Evolutionary conservation across 768 basidiomycete genomes (phyloP).

Genomic region (Trichaptum fuscoviolaceum): DNA sequence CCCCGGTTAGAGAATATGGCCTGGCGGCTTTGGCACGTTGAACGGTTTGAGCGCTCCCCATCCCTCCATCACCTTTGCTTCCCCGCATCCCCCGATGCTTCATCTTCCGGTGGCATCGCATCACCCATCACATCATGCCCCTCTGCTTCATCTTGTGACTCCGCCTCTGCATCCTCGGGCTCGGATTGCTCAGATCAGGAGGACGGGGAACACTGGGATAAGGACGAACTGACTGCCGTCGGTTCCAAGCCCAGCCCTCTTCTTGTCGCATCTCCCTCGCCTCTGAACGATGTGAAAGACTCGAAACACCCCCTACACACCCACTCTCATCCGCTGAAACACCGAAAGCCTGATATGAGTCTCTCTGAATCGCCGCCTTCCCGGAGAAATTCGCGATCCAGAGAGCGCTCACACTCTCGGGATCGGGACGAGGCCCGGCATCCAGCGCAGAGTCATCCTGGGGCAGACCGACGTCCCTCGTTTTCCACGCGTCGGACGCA

Average conservation of each 20-base stretch:
- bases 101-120: slow-evolving; percentile 1
- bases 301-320: neutral
- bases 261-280: neutral
- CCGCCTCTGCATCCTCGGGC: neutral
- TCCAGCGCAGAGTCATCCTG: neutral
- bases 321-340: neutral
- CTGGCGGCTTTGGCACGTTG: slow-evolving; percentile 80
- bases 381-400: neutral
- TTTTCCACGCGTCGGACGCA: slow-evolving; percentile 14
- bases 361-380: neutral
- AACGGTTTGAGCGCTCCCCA: slow-evolving; percentile 4
- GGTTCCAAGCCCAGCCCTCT: slow-evolving; percentile 1
- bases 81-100: slow-evolving; percentile 10
- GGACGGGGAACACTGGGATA: neutral
- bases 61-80: neutral
- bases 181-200: neutral
- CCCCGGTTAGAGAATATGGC: slow-evolving; percentile 79
- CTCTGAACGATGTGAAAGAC: neutral
- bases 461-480: neutral
- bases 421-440: neutral
- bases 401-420: neutral
- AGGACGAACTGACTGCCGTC: neutral
- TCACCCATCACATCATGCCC: slow-evolving; percentile 3
- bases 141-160: neutral
- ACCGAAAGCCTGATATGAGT: neutral